phyloP scores from a whole-genome alignment of 2,329 filamentous ascomycete species.

The Fusarium avenaceum region DNA sequence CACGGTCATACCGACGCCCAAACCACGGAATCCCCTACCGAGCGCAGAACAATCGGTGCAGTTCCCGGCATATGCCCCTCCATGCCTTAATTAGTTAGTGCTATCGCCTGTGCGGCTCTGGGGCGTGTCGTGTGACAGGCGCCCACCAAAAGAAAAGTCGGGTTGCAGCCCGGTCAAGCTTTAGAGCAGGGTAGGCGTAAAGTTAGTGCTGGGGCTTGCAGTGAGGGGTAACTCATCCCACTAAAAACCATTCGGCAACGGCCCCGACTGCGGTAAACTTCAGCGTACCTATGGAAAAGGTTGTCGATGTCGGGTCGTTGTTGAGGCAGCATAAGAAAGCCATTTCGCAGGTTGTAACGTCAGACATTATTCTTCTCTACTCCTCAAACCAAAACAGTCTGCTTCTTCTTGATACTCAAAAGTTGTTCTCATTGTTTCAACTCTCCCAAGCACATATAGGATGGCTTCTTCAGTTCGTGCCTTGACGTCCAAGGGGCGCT shows the following conservation, averaged over 20 bases:
- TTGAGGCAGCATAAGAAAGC: conserved; percentile 41
- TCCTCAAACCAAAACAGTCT: conserved; percentile 14
- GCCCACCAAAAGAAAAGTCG: conserved; percentile 18
- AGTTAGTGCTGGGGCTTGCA: not conserved
- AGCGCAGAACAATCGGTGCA: conserved; percentile 19
- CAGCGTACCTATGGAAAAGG: not conserved
- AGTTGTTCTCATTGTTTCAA: not conserved
- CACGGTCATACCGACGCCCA: conserved; percentile 9
- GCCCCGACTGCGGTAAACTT: conserved; percentile 23
- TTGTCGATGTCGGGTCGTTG: not conserved
- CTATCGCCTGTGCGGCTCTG: conserved; percentile 3
- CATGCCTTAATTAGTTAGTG: not conserved
- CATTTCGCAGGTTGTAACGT: conserved; percentile 15
- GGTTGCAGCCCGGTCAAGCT: conserved; percentile 15
- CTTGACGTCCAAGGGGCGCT: conserved; percentile 39
- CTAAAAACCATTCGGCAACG: conserved; percentile 22
- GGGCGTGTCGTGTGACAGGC: conserved; percentile 16
- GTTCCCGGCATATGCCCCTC: conserved; percentile 24
- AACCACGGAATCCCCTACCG: conserved; percentile 19
- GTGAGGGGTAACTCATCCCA: conserved; percentile 29
- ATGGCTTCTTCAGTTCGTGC: conserved; percentile 43
- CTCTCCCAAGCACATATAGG: conserved; percentile 3
- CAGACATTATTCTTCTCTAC: not conserved
- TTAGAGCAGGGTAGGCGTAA: not conserved
- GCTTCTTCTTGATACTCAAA: not conserved